These are phyloP conservation scores for Hypoxylon fuscum DNA, from an alignment of 495 filamentous ascomycete genomes.

Conservation along the genomic window DNA sequence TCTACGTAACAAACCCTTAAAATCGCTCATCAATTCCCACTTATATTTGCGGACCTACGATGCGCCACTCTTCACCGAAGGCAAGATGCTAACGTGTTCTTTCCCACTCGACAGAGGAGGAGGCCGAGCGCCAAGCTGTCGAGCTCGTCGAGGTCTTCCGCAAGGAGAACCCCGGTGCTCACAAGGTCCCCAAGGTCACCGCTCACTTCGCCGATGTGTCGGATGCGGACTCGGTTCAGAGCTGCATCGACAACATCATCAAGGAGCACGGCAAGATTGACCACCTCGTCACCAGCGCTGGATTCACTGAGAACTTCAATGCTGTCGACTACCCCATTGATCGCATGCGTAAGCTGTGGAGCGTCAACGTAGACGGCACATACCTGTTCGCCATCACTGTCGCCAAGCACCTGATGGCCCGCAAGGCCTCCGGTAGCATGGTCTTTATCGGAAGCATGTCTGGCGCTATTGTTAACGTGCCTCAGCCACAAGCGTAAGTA, in stretches of 20 bases:
- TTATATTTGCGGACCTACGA: slow-evolving; percentile 12
- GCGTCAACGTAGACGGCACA: slow-evolving; percentile 93
- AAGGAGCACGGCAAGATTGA: slow-evolving; percentile 82
- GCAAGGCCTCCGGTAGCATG: slow-evolving; percentile 80
- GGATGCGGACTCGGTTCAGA: slow-evolving; percentile 75
- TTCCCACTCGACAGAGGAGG: slow-evolving; percentile 67
- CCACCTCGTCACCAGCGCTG: slow-evolving; percentile 92
- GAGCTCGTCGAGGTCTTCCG: slow-evolving; percentile 76
- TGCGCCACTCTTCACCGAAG: slow-evolving; percentile 13
- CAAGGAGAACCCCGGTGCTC: slow-evolving; percentile 76
- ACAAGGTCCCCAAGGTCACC: slow-evolving; percentile 77
- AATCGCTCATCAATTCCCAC: slow-evolving; percentile 16
- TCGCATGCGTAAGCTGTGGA: slow-evolving; percentile 89
- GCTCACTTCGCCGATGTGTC: slow-evolving; percentile 91
- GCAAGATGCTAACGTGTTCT: slow-evolving; percentile 15
- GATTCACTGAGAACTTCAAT: slow-evolving; percentile 95
- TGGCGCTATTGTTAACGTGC: slow-evolving; percentile 89
- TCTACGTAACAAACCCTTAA: not conserved
- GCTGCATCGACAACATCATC: slow-evolving; percentile 72
- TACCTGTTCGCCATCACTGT: slow-evolving; percentile 87
- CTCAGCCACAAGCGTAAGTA: slow-evolving; percentile 82
- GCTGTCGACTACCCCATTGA: slow-evolving; percentile 89
- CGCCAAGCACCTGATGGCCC: slow-evolving; percentile 88
- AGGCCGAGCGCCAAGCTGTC: slow-evolving; percentile 79
- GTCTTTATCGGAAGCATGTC: slow-evolving; percentile 97